Evolutionary conservation across 2,329 filamentous ascomycete species (phyloP).

Genomic region (Paraphoma sp.): DNA sequence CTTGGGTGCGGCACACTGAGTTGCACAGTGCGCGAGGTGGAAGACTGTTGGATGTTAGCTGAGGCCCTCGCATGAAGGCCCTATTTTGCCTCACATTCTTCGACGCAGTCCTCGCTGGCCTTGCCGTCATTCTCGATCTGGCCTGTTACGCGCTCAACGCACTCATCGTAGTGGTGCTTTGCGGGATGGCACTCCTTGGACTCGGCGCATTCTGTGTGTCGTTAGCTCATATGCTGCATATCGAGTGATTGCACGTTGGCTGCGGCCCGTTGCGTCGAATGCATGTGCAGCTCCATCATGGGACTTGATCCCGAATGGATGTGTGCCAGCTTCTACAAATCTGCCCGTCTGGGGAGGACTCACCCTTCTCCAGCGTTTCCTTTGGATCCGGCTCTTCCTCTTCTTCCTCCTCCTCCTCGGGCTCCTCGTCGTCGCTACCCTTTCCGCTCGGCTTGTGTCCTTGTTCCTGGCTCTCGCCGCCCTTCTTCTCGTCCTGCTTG

Average conservation of each 20-base stretch:
- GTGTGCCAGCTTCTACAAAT: background rate
- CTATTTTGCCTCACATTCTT: conserved; percentile 82
- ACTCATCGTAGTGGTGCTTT: conserved; percentile 99
- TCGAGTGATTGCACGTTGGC: background rate
- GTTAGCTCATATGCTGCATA: conserved; percentile 21
- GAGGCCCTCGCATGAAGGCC: background rate
- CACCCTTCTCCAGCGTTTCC: conserved; percentile 90
- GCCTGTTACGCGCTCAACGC: conserved; percentile 86
- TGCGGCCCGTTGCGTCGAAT: conserved; percentile 5
- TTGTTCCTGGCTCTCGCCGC: conserved; percentile 53
- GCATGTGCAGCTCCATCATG: conserved; percentile 6
- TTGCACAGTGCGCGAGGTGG: conserved; percentile 96
- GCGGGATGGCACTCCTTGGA: conserved; percentile 81
- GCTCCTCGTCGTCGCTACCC: conserved; percentile 62
- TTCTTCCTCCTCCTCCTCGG: conserved; percentile 82
- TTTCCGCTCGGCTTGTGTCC: conserved; percentile 57
- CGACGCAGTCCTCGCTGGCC: conserved; percentile 93
- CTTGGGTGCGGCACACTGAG: conserved; percentile 92
- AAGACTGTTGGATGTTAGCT: conserved; percentile 72
- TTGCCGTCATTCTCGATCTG: conserved; percentile 74
- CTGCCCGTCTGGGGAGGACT: conserved; percentile 51
- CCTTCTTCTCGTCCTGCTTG: conserved; percentile 48
- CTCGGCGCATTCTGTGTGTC: conserved; percentile 79
- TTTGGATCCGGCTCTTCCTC: conserved; percentile 86
- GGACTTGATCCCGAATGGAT: background rate